These are phyloP conservation scores for Cryphonectria radicalis DNA, from an alignment of 2,329 filamentous ascomycete genomes.

Conservation along the genomic window DNA sequence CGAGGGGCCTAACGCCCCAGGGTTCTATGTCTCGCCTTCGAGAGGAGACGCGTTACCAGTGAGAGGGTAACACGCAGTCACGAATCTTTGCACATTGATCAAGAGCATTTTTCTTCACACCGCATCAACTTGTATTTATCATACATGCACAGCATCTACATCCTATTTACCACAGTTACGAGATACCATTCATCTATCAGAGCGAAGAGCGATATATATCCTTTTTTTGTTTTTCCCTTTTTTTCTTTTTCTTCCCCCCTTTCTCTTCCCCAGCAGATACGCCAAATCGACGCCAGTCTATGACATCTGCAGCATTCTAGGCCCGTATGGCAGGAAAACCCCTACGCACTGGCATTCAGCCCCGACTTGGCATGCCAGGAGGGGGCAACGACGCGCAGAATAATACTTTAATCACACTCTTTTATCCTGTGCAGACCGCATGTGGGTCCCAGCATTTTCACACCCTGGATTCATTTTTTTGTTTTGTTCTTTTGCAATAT, in stretches of 20 bases:
- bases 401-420: conserved; percentile 28
- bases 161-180: conserved; percentile 16
- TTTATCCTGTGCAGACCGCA: conserved; percentile 15
- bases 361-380: conserved; percentile 1
- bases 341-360: conserved; percentile 13
- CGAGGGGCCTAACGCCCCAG: conserved; percentile 53
- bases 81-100: conserved; percentile 10
- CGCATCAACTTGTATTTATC: conserved; percentile 11
- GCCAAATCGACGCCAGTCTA: background rate
- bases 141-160: conserved; percentile 6
- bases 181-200: conserved; percentile 19
- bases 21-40: conserved; percentile 57
- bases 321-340: background rate
- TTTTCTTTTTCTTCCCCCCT: background rate
- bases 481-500: conserved; percentile 16
- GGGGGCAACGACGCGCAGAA: conserved; percentile 7
- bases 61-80: background rate
- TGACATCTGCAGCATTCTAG: background rate
- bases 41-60: conserved; percentile 56
- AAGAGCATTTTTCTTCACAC: conserved; percentile 8
- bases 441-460: conserved; percentile 22
- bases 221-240: background rate
- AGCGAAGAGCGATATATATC: conserved; percentile 1
- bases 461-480: background rate
- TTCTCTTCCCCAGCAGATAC: background rate